Percentiles rank a stretch among this genome's conserved stretches.
These are phyloP conservation scores for Rhodotorula graminis DNA, from an alignment of 768 basidiomycete genomes.

Conservation along the genomic window DNA sequence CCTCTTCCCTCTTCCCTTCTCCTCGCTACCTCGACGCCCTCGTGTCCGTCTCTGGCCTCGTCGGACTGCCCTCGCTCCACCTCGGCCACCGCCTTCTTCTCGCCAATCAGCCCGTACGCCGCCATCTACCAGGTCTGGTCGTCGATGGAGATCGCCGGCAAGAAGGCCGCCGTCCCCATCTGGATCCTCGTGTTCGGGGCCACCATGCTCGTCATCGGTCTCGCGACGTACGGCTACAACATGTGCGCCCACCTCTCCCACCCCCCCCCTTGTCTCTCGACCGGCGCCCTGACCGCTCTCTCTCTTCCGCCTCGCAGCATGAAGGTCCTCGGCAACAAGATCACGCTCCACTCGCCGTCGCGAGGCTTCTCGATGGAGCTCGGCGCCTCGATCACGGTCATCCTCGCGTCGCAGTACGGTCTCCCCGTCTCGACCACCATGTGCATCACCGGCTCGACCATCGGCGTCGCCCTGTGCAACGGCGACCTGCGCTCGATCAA, in stretches of 20 bases:
- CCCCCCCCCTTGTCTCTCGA: no score
- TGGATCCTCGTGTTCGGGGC: constrained; percentile 50
- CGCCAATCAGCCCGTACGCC: constrained; percentile 23
- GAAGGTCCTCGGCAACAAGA: constrained; percentile 45
- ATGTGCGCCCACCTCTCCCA: constrained; percentile 33
- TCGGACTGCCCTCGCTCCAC: no score
- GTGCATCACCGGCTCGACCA: constrained; percentile 48
- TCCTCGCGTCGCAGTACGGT: constrained; percentile 48
- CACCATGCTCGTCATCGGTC: constrained; percentile 43
- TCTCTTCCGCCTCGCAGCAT: constrained; percentile 42
- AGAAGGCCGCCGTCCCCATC: constrained; percentile 46
- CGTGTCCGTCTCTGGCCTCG: no score
- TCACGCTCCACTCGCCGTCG: constrained; percentile 51
- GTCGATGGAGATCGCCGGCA: constrained; percentile 40
- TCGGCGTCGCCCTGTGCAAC: constrained; percentile 45
- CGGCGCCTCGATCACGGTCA: constrained; percentile 48
- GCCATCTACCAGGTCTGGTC: constrained; percentile 50
- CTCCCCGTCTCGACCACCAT: constrained; percentile 49
- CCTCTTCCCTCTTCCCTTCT: no score
- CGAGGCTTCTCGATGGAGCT: constrained; percentile 53
- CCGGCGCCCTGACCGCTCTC: constrained; percentile 10
- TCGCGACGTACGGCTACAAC: constrained; percentile 44
- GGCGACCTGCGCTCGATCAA: constrained; percentile 43
- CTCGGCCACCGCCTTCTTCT: no score
- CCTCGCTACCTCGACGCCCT: no score